Evolutionary conservation across 495 filamentous ascomycete genomes (phyloP).

Genomic region (Glutinoglossum americanum): DNA sequence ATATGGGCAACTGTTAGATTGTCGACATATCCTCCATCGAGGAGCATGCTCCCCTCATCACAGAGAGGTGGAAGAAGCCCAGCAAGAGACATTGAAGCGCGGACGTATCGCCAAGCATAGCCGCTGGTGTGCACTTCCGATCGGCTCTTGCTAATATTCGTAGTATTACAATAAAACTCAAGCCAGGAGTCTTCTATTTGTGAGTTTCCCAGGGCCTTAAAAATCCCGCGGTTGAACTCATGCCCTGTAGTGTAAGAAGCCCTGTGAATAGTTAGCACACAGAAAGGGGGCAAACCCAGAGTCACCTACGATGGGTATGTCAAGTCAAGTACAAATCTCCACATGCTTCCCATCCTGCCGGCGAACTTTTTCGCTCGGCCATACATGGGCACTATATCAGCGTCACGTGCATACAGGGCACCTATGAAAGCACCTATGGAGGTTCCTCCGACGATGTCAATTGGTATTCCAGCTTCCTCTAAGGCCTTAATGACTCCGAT

Average conservation of each 20-base stretch:
- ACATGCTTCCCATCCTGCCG: constrained; percentile 90
- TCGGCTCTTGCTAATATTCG: constrained; percentile 81
- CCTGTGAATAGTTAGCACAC: constrained; percentile 6
- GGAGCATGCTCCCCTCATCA: constrained; percentile 86
- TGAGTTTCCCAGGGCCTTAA: constrained; percentile 88
- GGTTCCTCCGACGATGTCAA: constrained; percentile 89
- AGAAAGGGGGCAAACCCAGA: too few relatives aligned
- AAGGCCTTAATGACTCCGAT: constrained; percentile 85
- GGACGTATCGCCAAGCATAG: constrained; percentile 90
- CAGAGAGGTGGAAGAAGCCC: constrained; percentile 84
- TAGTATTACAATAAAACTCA: constrained; percentile 97
- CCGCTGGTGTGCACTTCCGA: constrained; percentile 83
- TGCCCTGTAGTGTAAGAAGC: constrained; percentile 89
- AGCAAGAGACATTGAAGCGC: constrained; percentile 89
- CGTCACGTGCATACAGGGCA: constrained; percentile 84
- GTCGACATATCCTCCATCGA: constrained; percentile 93
- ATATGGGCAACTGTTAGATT: constrained; percentile 94
- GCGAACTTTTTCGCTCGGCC: constrained; percentile 92
- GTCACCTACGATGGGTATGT: constrained; percentile 61
- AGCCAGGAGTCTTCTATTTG: constrained; percentile 99
- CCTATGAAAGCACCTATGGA: constrained; percentile 98
- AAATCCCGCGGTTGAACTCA: constrained; percentile 97
- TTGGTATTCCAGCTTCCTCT: constrained; percentile 89
- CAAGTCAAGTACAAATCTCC: constrained; percentile 86
- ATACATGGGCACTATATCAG: constrained; percentile 92